Base-by-base conservation (phyloP, 352 stramenopile genomes). In the Phytopythium helicoides region DNA sequence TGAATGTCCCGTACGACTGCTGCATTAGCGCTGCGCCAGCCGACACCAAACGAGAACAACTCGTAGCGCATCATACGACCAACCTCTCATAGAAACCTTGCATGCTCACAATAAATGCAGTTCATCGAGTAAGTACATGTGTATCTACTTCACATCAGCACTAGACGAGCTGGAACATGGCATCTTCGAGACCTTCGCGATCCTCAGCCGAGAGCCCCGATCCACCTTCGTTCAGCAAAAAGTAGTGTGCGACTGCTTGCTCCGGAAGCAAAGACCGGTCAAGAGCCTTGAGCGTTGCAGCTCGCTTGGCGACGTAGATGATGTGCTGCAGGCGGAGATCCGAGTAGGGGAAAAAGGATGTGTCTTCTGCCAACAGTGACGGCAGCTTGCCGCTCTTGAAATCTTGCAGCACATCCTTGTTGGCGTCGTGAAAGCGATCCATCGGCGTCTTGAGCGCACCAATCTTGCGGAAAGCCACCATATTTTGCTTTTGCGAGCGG, bases 391-490 rank as follows among this genome's bases (percentile, higher is more conserved):
- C 77, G 33, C 63, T 75, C 52, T 78, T 82, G 59, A 73, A 88
- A 35, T 77, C 68, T 18, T 67, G 71, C 23, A 91, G 58, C 47
- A 81, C 54, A 14, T 66, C 50, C 46, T 78, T 76, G 69, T 91
- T 89, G 12, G 73, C 64, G 28, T 80, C 75, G 38, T 88, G 73
- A 46, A 84, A 91, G 36, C 68, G 63, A 9, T 88, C 75, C 67
- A 87, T 62, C 3, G 80, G 80, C 44, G 80, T 88, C 66, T 91
- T 91, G 18, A 91, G 64, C n/a, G 76, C 56, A 16, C 67, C 77
- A 28, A 73, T 73, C 57, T 83, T 76, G 53, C 76, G 75, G 66
- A 77, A 90, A 42, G 54, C 60, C 53, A 82, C 52, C 31, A 69
- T 68, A 15, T 69, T 66, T 33, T 87, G 76, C 46, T 86, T 90